Evolutionary conservation across 2,329 filamentous ascomycete genomes (phyloP), one percentile per base, ranked within the genome.

Genomic region (Colletotrichum lindemuthianum): DNA sequence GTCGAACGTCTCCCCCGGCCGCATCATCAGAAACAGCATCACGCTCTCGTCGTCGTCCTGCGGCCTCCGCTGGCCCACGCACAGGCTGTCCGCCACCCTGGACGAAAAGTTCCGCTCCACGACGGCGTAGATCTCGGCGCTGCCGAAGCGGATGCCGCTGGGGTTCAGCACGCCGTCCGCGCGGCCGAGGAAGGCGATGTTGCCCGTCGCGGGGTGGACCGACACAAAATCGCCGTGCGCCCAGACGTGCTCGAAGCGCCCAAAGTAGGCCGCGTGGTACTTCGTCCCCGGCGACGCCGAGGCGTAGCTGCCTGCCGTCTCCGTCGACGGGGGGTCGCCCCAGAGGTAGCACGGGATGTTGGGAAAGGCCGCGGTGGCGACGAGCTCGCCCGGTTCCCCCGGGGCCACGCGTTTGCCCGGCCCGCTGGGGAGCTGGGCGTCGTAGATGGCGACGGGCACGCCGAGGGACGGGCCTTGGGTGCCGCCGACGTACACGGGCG

Each of bases 121-220:
- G 1, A 94, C 90, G 11, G 84, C 85, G 75, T 96, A 96, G 39
- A 96, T 90, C 75, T 96, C 92, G 0, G 91, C 88, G 5, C 88
- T 91, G 0, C 92, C 92, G 71, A 96, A 96, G 0, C 92, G 84
- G 10, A 96, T 88, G 0, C 92, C 92, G 7, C 85, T 88, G 0
- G 92, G 92, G 72, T 96, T 96, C 55, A 96, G 78, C 2, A 96
- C 92, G 11, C 92, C 92, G 71, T 96, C 92, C 2, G 88, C 90
- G 2, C 91, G 83, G 1, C 91, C 91, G 0, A 92, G 82, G 69
- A 94, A 89, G 11, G 85, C 74, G 6, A 93, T 74, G 49, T 87
- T 84, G 7, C 87, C 85, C 1, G 91, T 94, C 4, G 77, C 68
- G 0, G 91, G 91, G 71, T 95, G 88, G 12, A 91, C 79, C 40